phyloP scores from a whole-genome alignment of 208 protist species.

The Acanthamoeba lenticulata region DNA sequence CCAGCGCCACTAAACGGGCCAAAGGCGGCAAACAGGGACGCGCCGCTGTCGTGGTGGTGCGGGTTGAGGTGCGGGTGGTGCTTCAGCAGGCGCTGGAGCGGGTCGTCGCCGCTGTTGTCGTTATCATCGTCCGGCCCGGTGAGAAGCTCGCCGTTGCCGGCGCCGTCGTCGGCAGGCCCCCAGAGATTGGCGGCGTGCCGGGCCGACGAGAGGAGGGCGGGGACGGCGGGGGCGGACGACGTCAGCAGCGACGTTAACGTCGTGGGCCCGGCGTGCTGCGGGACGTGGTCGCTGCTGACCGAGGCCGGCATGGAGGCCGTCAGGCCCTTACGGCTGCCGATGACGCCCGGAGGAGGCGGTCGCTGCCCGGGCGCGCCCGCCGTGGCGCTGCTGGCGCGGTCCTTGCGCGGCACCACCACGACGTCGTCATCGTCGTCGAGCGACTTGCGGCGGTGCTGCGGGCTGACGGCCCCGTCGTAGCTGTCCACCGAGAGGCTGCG shows the following conservation, averaged over 20 bases:
- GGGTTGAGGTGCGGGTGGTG: background rate
- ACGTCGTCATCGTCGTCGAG: too few species aligned
- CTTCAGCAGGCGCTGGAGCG: background rate
- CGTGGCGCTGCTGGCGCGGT: background rate
- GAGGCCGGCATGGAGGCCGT: background rate
- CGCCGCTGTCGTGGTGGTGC: background rate
- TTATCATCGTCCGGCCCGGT: background rate
- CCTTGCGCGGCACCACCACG: constrained; percentile 6
- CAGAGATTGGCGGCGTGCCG: too few species aligned
- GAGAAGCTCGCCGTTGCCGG: too few species aligned
- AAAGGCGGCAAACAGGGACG: background rate
- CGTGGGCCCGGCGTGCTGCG: background rate
- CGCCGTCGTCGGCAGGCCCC: too few species aligned
- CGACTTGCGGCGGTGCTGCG: background rate
- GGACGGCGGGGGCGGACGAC: background rate
- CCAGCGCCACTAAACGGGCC: background rate
- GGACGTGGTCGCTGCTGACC: background rate
- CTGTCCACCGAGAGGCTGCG: background rate
- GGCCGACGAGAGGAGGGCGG: too few species aligned
- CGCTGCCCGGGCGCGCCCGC: too few species aligned
- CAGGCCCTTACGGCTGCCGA: constrained; percentile 29
- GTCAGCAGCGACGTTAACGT: background rate
- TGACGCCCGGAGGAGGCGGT: background rate
- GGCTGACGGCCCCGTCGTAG: too few species aligned
- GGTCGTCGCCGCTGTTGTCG: background rate